phyloP scores from a whole-genome alignment of 2,329 filamentous ascomycete genomes.

The Rhytidhysteron rufulum region DNA sequence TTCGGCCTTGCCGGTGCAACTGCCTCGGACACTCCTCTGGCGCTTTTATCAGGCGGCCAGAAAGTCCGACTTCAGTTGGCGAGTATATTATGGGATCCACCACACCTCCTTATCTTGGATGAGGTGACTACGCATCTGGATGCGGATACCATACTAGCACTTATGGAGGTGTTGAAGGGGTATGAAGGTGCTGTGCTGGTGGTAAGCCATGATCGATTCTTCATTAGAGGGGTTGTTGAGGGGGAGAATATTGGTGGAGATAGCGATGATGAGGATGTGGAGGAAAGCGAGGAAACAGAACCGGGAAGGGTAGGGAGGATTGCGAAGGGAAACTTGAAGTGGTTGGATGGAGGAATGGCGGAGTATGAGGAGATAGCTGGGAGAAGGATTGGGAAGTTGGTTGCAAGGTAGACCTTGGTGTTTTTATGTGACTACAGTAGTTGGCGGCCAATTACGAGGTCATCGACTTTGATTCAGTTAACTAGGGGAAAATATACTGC shows the following conservation, averaged over 20 bases:
- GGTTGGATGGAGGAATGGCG: conserved; percentile 35
- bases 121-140: conserved; percentile 85
- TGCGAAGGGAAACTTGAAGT: conserved; percentile 29
- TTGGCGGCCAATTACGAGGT: too few relatives aligned
- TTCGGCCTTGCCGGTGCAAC: conserved; percentile 67
- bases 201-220: conserved; percentile 79
- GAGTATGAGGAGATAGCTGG: conserved; percentile 35
- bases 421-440: too few relatives aligned
- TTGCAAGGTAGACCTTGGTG: too few relatives aligned
- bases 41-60: conserved; percentile 76
- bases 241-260: conserved; percentile 46
- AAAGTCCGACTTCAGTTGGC: conserved; percentile 63
- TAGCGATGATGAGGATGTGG: conserved; percentile 39
- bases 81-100: conserved; percentile 62
- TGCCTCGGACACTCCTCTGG: conserved; percentile 69
- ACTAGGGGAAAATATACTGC: too few relatives aligned
- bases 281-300: conserved; percentile 46
- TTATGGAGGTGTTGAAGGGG: conserved; percentile 61
- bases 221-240: conserved; percentile 67
- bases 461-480: too few relatives aligned
- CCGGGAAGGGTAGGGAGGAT: conserved; percentile 35
- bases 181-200: conserved; percentile 75
- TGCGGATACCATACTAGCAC: conserved; percentile 71
- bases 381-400: conserved; percentile 24
- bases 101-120: conserved; percentile 72